A percentile compares a stretch with the other conserved stretches of the same genome.
These are phyloP conservation scores for Boletus fagicola DNA, from an alignment of 768 basidiomycete species.

Conservation along the genomic window DNA sequence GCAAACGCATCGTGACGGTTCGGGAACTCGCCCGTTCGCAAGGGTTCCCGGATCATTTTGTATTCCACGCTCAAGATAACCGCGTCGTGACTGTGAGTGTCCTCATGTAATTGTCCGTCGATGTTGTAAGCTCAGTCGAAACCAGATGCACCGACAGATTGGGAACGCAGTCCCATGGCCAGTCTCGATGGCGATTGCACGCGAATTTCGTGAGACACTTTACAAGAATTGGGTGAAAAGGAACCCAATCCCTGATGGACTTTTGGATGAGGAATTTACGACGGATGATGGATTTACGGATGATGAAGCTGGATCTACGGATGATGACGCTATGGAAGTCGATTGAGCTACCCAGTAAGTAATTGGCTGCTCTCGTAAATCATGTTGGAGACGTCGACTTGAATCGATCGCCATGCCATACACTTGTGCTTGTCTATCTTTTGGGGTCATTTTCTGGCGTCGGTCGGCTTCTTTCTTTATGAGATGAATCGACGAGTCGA, in stretches of 20 bases:
- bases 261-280: conserved; percentile 34
- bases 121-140: conserved; percentile 1
- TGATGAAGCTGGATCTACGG: not conserved
- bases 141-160: conserved; percentile 76
- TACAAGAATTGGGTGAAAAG: conserved; percentile 50
- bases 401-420: not conserved
- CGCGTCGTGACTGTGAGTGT: conserved; percentile 60
- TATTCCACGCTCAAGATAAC: conserved; percentile 52
- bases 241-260: conserved; percentile 19
- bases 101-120: not conserved
- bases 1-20: conserved; percentile 67
- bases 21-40: conserved; percentile 78
- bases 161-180: conserved; percentile 79
- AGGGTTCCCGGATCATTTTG: conserved; percentile 76
- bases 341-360: conserved; percentile 22
- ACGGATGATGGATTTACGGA: not conserved
- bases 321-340: conserved; percentile 29
- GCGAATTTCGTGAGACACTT: conserved; percentile 52
- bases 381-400: not conserved
- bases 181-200: conserved; percentile 60
- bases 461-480: not conserved
- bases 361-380: not conserved
- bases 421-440: not conserved
- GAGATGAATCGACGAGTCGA: not conserved
- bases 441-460: too few species aligned